A percentile compares a stretch with the other conserved stretches of the same genome.
Conservation (phyloP, 805 yeast species). For the Candida sphagnicola region DNA sequence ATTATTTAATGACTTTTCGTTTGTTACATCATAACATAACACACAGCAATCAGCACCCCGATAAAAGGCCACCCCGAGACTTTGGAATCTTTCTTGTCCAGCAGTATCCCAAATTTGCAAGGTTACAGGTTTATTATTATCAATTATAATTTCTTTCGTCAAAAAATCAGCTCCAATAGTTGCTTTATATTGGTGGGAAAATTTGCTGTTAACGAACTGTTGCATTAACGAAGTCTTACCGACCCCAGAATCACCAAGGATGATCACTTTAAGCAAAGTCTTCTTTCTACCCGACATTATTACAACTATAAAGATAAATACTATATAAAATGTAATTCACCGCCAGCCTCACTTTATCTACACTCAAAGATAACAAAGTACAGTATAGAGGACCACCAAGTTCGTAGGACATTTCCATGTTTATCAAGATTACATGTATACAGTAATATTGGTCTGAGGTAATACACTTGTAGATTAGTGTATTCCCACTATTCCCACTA, state of each 20-base stretch:
- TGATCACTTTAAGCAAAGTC: conserved; percentile 79
- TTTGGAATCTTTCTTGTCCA: conserved; percentile 97
- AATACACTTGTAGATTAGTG: no score
- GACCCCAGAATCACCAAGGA: conserved; percentile 95
- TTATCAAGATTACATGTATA: no score
- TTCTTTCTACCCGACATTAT: conserved; percentile 63
- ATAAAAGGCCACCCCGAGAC: conserved; percentile 94
- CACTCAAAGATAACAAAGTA: no score
- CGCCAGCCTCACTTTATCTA: not conserved
- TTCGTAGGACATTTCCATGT: no score
- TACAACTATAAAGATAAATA: not conserved
- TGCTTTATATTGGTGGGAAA: conserved; percentile 93
- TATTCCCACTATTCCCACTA: no score
- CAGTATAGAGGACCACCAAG: no score
- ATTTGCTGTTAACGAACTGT: conserved; percentile 92
- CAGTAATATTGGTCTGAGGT: no score
- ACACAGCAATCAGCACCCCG: conserved; percentile 99
- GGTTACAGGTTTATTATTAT: conserved; percentile 69
- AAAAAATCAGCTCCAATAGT: conserved; percentile 97
- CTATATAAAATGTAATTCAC: no score
- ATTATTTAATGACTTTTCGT: conserved; percentile 87
- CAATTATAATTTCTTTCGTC: conserved; percentile 84
- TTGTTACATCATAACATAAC: conserved; percentile 91
- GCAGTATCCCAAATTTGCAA: conserved; percentile 98
- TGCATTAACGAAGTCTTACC: conserved; percentile 98